phyloP scores from a whole-genome alignment of 257 asterid species.

The Solanum commersonii region DNA sequence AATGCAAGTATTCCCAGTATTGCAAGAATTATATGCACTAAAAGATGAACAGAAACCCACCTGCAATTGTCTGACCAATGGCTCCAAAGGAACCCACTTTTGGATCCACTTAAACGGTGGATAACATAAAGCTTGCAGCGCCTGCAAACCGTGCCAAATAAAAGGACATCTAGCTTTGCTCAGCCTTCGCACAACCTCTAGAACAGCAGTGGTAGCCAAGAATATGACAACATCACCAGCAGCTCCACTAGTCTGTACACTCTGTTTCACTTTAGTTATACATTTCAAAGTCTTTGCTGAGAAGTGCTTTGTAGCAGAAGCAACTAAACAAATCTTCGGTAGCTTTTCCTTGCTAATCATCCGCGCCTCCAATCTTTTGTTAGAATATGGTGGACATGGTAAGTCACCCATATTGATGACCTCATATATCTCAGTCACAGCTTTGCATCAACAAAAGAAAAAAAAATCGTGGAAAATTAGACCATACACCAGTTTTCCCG shows the following conservation, averaged over 20 bases:
- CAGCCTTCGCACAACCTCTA: slow-evolving; percentile 29
- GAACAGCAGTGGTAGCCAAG: slow-evolving; percentile 26
- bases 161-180: slow-evolving; percentile 32
- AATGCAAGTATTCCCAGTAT: background rate
- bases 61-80: slow-evolving; percentile 15
- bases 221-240: slow-evolving; percentile 15
- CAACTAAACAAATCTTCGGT: slow-evolving; percentile 15
- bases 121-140: slow-evolving; percentile 23
- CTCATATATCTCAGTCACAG: background rate
- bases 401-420: slow-evolving; percentile 10
- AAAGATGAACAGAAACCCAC: slow-evolving; percentile 10
- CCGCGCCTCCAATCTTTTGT: slow-evolving; percentile 9
- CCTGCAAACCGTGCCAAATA: slow-evolving; percentile 34
- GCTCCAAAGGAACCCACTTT: slow-evolving; percentile 29
- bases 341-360: slow-evolving; percentile 1
- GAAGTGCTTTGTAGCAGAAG: slow-evolving; percentile 21
- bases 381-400: slow-evolving; percentile 1
- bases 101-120: slow-evolving; percentile 35
- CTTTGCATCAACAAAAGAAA: background rate
- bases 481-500: background rate
- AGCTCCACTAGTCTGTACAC: slow-evolving; percentile 13
- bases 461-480: background rate
- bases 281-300: slow-evolving; percentile 19
- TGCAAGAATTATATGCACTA: background rate
- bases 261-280: slow-evolving; percentile 10